These are phyloP conservation scores for Poa pratensis DNA, from an alignment of 176 grass and related monocot genomes.

Conservation along the genomic window DNA sequence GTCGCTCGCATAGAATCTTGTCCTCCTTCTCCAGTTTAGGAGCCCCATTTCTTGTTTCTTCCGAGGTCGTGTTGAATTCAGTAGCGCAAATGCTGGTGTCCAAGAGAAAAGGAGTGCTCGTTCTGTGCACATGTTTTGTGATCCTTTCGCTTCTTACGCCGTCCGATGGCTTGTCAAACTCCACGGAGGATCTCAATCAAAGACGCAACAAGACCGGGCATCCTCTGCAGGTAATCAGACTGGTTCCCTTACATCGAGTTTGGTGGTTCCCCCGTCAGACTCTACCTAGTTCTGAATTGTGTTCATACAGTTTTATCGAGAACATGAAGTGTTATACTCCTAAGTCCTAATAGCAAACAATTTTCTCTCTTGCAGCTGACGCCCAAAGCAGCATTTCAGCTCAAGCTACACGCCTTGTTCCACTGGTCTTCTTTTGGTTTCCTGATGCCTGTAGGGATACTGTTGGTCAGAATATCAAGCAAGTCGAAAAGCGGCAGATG, in stretches of 20 bases:
- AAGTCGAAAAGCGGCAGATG: slow-evolving; percentile 50
- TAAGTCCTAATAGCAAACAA: background rate
- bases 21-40: slow-evolving; percentile 13
- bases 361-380: slow-evolving; percentile 52
- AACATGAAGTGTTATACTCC: background rate
- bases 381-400: slow-evolving; percentile 66
- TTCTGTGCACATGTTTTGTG: slow-evolving; percentile 37
- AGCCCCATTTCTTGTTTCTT: slow-evolving; percentile 31
- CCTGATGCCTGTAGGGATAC: slow-evolving; percentile 87
- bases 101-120: slow-evolving; percentile 38
- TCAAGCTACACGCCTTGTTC: slow-evolving; percentile 88
- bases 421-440: slow-evolving; percentile 90
- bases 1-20: slow-evolving; percentile 5
- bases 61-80: background rate
- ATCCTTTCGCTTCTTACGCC: slow-evolving; percentile 43
- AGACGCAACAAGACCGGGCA: slow-evolving; percentile 45
- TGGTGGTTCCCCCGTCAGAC: background rate
- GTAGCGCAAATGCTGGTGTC: slow-evolving; percentile 45
- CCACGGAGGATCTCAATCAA: slow-evolving; percentile 39
- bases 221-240: slow-evolving; percentile 57
- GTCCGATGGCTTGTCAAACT: slow-evolving; percentile 35
- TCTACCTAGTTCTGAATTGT: background rate
- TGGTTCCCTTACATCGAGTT: slow-evolving; percentile 10
- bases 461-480: slow-evolving; percentile 76
- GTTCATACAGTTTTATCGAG: background rate